phyloP scores from a whole-genome alignment of 768 basidiomycete genomes.

The Mycena maculata region DNA sequence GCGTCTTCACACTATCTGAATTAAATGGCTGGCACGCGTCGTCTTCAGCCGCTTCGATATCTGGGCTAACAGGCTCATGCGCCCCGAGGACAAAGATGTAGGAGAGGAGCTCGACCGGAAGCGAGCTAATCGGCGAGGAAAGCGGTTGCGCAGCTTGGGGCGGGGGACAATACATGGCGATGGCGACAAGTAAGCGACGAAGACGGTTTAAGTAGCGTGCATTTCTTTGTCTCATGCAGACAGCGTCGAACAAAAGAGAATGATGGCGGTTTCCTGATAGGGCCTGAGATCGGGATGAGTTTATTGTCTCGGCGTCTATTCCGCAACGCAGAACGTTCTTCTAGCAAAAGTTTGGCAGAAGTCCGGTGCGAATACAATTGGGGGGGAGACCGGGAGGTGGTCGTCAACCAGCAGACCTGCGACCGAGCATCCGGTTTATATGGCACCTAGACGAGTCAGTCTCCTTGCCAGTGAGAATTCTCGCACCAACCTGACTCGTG shows the following conservation, averaged over 20 bases:
- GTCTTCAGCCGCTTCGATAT: constrained; percentile 37
- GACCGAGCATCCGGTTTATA: constrained; percentile 9
- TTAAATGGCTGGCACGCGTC: constrained; percentile 48
- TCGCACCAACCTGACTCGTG: constrained; percentile 18
- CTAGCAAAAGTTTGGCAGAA: neutral
- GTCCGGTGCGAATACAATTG: constrained; percentile 20
- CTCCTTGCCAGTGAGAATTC: constrained; percentile 21
- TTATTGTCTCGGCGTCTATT: constrained; percentile 24
- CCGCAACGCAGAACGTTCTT: neutral
- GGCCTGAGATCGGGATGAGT: constrained; percentile 6
- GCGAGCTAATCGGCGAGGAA: constrained; percentile 48
- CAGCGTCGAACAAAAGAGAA: constrained; percentile 48
- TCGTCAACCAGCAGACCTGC: constrained; percentile 1
- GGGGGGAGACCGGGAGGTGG: constrained; percentile 7
- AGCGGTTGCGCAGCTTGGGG: neutral
- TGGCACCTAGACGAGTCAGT: constrained; percentile 15
- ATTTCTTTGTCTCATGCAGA: constrained; percentile 48
- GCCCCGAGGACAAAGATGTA: constrained; percentile 65
- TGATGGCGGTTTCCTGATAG: constrained; percentile 35
- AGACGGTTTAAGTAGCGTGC: constrained; percentile 45
- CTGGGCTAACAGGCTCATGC: constrained; percentile 40
- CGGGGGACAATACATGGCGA: constrained; percentile 8
- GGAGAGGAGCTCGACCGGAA: constrained; percentile 69
- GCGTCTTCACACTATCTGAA: constrained; percentile 55
- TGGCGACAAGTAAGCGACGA: neutral